Evolutionary conservation across 2,329 filamentous ascomycete species (phyloP), one percentile per base, ranked within the genome.

Genomic region (Fonsecaea erecta): DNA sequence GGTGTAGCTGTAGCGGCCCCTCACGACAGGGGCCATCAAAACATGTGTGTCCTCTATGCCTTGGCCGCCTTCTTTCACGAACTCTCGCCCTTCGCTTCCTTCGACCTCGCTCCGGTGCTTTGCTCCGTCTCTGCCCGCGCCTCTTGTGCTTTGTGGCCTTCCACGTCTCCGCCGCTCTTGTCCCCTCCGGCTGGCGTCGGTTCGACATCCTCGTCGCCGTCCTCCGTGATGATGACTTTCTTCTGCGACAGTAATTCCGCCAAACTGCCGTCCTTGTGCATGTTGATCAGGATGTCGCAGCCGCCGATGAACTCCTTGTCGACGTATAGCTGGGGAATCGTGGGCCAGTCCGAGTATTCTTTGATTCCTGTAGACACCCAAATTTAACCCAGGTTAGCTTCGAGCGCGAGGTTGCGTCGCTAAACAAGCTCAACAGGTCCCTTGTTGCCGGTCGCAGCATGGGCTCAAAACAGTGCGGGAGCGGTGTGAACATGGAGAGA

Each of bases 261-360:
- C 74, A 99, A 81, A 72, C 96, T 93, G 30, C 95, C 95, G 75
- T 92, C 96, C 80, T 97, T 91, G 81, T 98, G 94, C 95, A 99
- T 98, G 1, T 90, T 90, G 77, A 98, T 90, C 73, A 99, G 79
- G 70, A 99, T 99, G 78, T 99, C 95, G 77, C 93, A 97, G n/a
- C 95, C 95, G 62, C 95, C 95, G 53, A 99, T 84, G 76, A 99
- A 99, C 77, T 99, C 94, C 81, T 94, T 94, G 69, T 96, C 88
- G 58, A 99, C 84, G 79, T 98, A 99, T 18, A 99, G 85, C 79
- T 99, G 95, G 6, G 95, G 95, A 76, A 99, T 98, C 21, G 95
- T 99, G 14, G 95, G 95, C 95, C 95, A 99, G 77, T 98, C 95
- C 1, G 93, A 97, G 83, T 95, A 99, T 80, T 99, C 94, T 82